These are phyloP conservation scores for Vicia sativa DNA, from an alignment of 306 rosid genomes.

Conservation along the genomic window DNA sequence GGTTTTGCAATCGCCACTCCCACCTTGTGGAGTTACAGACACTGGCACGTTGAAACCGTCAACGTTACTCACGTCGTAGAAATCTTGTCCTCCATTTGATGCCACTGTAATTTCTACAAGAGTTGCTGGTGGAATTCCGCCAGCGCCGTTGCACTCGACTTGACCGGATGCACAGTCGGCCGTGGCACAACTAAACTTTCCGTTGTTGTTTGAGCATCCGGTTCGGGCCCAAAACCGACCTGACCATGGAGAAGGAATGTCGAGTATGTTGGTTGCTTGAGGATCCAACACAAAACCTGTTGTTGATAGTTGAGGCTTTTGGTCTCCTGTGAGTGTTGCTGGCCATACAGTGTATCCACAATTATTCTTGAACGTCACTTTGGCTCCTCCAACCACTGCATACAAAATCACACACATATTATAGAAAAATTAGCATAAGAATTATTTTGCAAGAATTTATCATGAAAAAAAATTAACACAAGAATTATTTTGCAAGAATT, in stretches of 20 bases:
- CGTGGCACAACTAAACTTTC: slow-evolving; percentile 54
- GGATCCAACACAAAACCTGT: slow-evolving; percentile 53
- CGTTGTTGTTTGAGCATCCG: slow-evolving; percentile 45
- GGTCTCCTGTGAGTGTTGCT: slow-evolving; percentile 53
- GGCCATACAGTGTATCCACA: slow-evolving; percentile 66
- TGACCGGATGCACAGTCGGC: slow-evolving; percentile 66
- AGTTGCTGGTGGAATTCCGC: slow-evolving; percentile 57
- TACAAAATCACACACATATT: background rate
- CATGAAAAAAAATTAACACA: too few species aligned
- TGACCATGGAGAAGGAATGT: slow-evolving; percentile 54
- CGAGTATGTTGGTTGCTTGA: slow-evolving; percentile 35
- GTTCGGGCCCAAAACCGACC: slow-evolving; percentile 71
- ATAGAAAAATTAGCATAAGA: background rate
- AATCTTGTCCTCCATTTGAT: slow-evolving; percentile 52
- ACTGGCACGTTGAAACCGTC: slow-evolving; percentile 75
- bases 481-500: too few species aligned
- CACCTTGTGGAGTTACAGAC: slow-evolving; percentile 50
- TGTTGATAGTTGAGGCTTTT: slow-evolving; percentile 48
- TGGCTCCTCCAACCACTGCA: slow-evolving; percentile 41
- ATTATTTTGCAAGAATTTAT: too few species aligned
- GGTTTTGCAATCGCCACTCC: slow-evolving; percentile 38
- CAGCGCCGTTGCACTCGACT: slow-evolving; percentile 61
- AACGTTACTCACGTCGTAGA: slow-evolving; percentile 66
- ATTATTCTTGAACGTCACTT: slow-evolving; percentile 49
- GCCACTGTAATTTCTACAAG: slow-evolving; percentile 49